Evolutionary conservation across 2,329 filamentous ascomycete genomes (phyloP).

Genomic region (Aureobasidium zeae): DNA sequence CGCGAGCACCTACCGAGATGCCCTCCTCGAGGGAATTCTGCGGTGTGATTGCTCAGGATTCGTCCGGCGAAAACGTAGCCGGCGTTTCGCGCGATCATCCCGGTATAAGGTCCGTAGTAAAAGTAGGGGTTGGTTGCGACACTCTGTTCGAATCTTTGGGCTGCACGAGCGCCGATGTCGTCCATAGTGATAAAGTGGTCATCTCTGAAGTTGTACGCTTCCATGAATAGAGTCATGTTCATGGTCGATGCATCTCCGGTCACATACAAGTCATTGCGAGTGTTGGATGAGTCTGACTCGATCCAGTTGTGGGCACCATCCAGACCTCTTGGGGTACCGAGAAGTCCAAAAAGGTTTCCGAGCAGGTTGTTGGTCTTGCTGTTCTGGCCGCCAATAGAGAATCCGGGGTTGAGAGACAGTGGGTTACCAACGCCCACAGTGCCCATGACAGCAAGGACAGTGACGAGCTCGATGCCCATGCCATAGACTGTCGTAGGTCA

Average conservation of each 20-base stretch:
- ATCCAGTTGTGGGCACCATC: slow-evolving; percentile 47
- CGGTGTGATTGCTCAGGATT: slow-evolving; percentile 33
- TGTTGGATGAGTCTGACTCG: slow-evolving; percentile 46
- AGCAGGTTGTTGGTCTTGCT: slow-evolving; percentile 33
- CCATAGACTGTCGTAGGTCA: slow-evolving; percentile 20
- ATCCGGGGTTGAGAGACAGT: slow-evolving; percentile 34
- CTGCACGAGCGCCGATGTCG: slow-evolving; percentile 24
- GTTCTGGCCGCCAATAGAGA: slow-evolving; percentile 24
- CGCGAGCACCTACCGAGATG: slow-evolving; percentile 23
- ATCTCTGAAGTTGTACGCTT: slow-evolving; percentile 32
- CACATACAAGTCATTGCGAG: slow-evolving; percentile 44
- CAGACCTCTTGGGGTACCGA: slow-evolving; percentile 29
- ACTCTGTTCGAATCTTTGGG: slow-evolving; percentile 23
- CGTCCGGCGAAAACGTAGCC: slow-evolving; percentile 28
- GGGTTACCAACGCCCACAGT: slow-evolving; percentile 25
- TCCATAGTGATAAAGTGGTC: slow-evolving; percentile 24
- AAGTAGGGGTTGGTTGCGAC: slow-evolving; percentile 27
- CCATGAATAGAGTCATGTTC: slow-evolving; percentile 44
- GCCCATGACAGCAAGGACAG: slow-evolving; percentile 26
- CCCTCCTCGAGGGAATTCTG: slow-evolving; percentile 30
- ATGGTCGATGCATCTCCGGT: slow-evolving; percentile 41
- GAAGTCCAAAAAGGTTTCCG: slow-evolving; percentile 22
- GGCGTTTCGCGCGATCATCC: slow-evolving; percentile 21
- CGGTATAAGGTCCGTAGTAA: slow-evolving; percentile 26
- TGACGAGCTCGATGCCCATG: slow-evolving; percentile 26